Evolutionary conservation across 2,329 filamentous ascomycete genomes (phyloP), one percentile per base, ranked within the genome.

Genomic region (Tolypocladium album): DNA sequence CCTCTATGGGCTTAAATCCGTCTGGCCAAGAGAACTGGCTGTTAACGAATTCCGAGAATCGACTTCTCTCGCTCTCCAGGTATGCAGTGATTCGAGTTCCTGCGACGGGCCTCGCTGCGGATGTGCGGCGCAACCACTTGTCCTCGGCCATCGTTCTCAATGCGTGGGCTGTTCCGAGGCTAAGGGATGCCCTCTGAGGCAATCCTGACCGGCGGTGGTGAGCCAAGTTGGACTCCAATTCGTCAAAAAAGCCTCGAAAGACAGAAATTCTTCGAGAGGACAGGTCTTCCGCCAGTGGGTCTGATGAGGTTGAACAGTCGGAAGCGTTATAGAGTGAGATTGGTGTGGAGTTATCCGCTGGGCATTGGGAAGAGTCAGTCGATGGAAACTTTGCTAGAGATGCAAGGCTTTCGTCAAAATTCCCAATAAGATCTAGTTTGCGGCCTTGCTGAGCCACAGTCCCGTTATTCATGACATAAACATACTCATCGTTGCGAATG

Each of bases 401-500:
- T 15, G 59, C 7, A 4, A 13, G 13, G 6, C 11, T 20, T 22
- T n/a, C 52, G 11, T 58, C 31, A 24, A 24, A 15, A 17, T 15
- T 9, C 2, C 27, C 17, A 5, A 31, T 0, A 15, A 62, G 52
- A 20, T 57, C 52, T 3, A 57, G 20, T 40, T 47, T 57, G 38
- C 56, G 38, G 0, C 92, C 93, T 65, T 88, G 78, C 66, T 92
- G 84, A 0, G 88, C 81, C 0, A 96, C 76, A 0, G 69, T 70
- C 0, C 89, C 88, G 13, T 85, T 74, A 39, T 93, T 87, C 69
- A 97, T 76, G 13, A 96, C 82, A 65, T 92, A 96, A 0, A 95
- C 82, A 63, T 88, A 92, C 63, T 97, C 92, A 0, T 85, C 71
- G 0, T 84, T 75, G 5, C 75, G 71, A 12, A 97, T 93, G 64